Evolutionary conservation across 805 yeast genomes (phyloP).

Genomic region (Candida verbasci): DNA sequence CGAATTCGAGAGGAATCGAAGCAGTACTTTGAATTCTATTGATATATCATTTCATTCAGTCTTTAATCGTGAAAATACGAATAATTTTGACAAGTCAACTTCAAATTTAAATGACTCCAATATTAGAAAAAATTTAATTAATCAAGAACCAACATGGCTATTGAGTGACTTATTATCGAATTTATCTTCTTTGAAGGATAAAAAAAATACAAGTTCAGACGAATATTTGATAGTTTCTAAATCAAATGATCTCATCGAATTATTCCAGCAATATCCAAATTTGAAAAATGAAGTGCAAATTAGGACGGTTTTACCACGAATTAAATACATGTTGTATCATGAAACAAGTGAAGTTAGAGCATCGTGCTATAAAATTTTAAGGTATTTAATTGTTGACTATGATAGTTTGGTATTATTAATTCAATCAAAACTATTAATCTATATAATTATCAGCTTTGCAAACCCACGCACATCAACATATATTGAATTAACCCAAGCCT

Average conservation of each 20-base stretch:
- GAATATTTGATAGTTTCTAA: slow-evolving; percentile 49
- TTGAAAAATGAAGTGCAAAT: slow-evolving; percentile 62
- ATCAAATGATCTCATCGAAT: slow-evolving; percentile 28
- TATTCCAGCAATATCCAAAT: slow-evolving; percentile 41
- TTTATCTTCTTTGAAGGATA: slow-evolving; percentile 40
- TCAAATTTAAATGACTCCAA: too few species aligned
- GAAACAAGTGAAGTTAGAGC: slow-evolving; percentile 60
- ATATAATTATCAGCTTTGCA: slow-evolving; percentile 60
- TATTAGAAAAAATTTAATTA: too few species aligned
- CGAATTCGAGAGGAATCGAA: slow-evolving; percentile 4
- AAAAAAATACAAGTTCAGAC: too few species aligned
- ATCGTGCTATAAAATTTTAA: slow-evolving; percentile 69
- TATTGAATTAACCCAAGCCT: slow-evolving; percentile 71
- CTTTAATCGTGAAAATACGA: slow-evolving; percentile 1
- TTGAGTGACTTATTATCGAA: slow-evolving; percentile 59
- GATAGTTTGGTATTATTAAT: slow-evolving; percentile 53
- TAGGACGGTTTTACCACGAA: slow-evolving; percentile 49
- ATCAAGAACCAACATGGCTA: slow-evolving; percentile 46
- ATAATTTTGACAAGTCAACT: too few species aligned
- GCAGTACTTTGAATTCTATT: slow-evolving; percentile 7
- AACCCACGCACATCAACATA: slow-evolving; percentile 41
- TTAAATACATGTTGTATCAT: slow-evolving; percentile 59
- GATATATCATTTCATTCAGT: slow-evolving; percentile 7
- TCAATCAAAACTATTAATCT: slow-evolving; percentile 54
- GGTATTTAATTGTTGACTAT: slow-evolving; percentile 55